Conservation (phyloP, 2,329 filamentous ascomycete genomes). For the Exophiala dermatitidis region DNA sequence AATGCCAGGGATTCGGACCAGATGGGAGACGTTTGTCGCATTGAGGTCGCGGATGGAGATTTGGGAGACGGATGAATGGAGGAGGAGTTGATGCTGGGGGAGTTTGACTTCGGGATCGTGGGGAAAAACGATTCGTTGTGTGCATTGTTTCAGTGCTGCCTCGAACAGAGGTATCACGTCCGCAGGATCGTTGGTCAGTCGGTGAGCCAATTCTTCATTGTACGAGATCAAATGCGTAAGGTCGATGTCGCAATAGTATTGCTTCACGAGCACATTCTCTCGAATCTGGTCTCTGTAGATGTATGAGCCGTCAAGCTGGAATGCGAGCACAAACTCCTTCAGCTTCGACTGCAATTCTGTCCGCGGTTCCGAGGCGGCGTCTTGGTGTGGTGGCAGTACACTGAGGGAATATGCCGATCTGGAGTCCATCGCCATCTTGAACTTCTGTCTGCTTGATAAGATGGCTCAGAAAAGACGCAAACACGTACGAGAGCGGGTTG, state of each 20-base stretch:
- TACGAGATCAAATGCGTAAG: slow-evolving; percentile 93
- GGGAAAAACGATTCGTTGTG: slow-evolving; percentile 86
- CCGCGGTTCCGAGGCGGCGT: slow-evolving; percentile 61
- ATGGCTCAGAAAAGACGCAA: neutral
- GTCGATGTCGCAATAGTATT: slow-evolving; percentile 93
- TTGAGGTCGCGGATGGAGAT: slow-evolving; percentile 92
- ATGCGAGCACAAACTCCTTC: slow-evolving; percentile 86
- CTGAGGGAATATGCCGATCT: slow-evolving; percentile 80
- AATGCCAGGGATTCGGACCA: slow-evolving; percentile 95
- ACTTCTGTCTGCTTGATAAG: neutral
- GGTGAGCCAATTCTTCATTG: slow-evolving; percentile 89
- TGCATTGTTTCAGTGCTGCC: slow-evolving; percentile 79
- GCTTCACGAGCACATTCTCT: slow-evolving; percentile 88
- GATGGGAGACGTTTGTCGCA: slow-evolving; percentile 81
- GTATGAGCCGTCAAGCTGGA: slow-evolving; percentile 88
- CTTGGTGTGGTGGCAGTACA: slow-evolving; percentile 63
- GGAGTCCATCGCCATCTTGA: slow-evolving; percentile 58
- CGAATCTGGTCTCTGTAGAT: slow-evolving; percentile 96
- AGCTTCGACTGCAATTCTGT: slow-evolving; percentile 70
- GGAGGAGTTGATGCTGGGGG: slow-evolving; percentile 86
- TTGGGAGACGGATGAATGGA: slow-evolving; percentile 85
- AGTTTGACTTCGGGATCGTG: slow-evolving; percentile 60
- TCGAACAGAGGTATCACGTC: slow-evolving; percentile 95
- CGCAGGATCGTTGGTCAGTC: slow-evolving; percentile 77
- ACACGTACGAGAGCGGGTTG: neutral